Evolutionary conservation across 2,329 filamentous ascomycete species (phyloP), one percentile per base, ranked within the genome.

Genomic region (Aquanectria penicillioides): DNA sequence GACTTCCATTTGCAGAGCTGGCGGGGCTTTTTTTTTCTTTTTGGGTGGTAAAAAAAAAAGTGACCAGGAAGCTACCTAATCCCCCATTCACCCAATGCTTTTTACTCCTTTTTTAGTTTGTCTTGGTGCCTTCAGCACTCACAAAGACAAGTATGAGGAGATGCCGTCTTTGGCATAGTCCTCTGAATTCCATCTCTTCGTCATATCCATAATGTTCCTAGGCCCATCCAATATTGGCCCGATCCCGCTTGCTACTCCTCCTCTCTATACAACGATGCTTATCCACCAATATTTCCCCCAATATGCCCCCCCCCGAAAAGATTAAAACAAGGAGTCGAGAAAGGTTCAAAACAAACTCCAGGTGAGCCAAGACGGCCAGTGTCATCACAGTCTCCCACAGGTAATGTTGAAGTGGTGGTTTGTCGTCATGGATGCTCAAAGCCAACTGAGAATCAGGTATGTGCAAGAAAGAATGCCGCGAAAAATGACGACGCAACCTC

Each of bases 281-380:
- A 29, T 56, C 56, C 67, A 41, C 50, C 31, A 25, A 25, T 31
- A 37, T 25, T 6, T 55, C 48, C 43, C 20, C 13, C 57, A 53
- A 65, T 61, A 49, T 52, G 37, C 36, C 43, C 56, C 59, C 57
- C n/a, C n/a, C n/a, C n/a, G 41, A 62, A 59, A 61, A 57, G 44
- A 64, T 68, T 63, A 69, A 69, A 69, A 68, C 59, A 67, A 65
- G 59, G 66, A 72, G 63, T 65, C 38, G 66, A 71, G 61, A 70
- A 70, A 47, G 60, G 68, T 65, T 67, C 64, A 64, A 67, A 65
- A 67, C 29, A 54, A 33, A 52, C 58, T 54, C 59, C 36, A 46
- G 38, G 49, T 52, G 48, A 59, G 49, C 51, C 40, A 54, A 57
- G 53, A 62, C 59, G 49, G 47, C 56, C 63, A 63, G 63, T 53